Evolutionary conservation across 192 early-diverging fungal genomes (phyloP), one percentile per base, ranked within the genome.

Genomic region (Podila horticola): DNA sequence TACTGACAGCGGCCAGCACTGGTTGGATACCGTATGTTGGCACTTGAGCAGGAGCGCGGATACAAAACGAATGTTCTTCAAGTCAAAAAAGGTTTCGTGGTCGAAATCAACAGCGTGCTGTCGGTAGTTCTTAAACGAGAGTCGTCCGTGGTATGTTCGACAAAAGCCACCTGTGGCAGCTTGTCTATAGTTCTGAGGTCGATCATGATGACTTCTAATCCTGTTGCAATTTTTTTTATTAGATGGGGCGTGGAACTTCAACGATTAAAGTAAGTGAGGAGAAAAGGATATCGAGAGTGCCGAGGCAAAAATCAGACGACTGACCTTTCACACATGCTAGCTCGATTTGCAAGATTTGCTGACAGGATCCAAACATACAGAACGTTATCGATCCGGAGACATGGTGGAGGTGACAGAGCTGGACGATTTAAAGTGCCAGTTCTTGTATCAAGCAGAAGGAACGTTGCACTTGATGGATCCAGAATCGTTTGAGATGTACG

Each of bases 311-410:
- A 20, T 30, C 48, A 59, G 24, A 36, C 30, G 30, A 75, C 33
- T 17, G 19, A 50, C 6, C 7, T 34, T 58, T 28, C 30, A 48
- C 33, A 61, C 64, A 58, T 72, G 59, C 28, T 83, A 92, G 86
- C 81, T 94, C 59, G 92, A 93, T 3, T 72, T 97, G 38, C 87
- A 91, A 74, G 92, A 94, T 70, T 81, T 94, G 2, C 70, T 89
- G 17, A 87, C 90, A 0, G 88, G 87, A 29, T 67, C 81, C 13
- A 90, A 91, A 58, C 68, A 84, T 22, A 77, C 85, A 10, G 92
- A 94, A 77, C 87, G 95, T 1, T 94, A 93, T 77, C 91, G 91
- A 77, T 84, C 91, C 24, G 87, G 85, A 68, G 90, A 91, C 64
- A 82, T 83, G 61, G 77, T 95, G 17, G 95, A 96, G 70, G 92